Percentiles rank a stretch among this genome's conserved stretches.
phyloP scores from a whole-genome alignment of 441 rosid genomes.

The Erysimum cheiri region DNA sequence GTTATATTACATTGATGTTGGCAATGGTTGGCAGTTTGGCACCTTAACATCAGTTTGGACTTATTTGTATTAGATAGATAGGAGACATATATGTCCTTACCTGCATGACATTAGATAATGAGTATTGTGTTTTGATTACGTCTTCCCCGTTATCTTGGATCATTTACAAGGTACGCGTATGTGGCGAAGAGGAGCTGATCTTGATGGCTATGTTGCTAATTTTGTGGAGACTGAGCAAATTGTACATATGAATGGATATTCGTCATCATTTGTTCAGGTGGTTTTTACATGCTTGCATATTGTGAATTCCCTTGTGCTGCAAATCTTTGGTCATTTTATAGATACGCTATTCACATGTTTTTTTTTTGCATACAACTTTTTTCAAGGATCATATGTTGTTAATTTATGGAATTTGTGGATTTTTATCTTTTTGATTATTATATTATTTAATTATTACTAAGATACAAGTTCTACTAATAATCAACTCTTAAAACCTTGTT shows the following conservation, averaged over 20 bases:
- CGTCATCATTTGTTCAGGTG: slow-evolving; percentile 94
- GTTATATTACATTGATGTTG: too few relatives aligned
- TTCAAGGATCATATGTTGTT: not conserved
- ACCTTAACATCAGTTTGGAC: slow-evolving; percentile 14
- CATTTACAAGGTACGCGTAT: slow-evolving; percentile 82
- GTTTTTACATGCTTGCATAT: slow-evolving; percentile 17
- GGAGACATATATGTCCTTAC: slow-evolving; percentile 15
- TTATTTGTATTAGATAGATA: slow-evolving; percentile 14
- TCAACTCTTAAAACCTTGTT: too few relatives aligned
- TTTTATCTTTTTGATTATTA: too few relatives aligned
- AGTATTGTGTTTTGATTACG: slow-evolving; percentile 26
- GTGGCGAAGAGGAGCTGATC: slow-evolving; percentile 99
- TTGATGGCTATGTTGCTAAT: slow-evolving; percentile 97
- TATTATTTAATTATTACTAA: too few relatives aligned
- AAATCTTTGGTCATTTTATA: slow-evolving; percentile 3
- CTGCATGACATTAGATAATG: slow-evolving; percentile 30
- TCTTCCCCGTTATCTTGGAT: slow-evolving; percentile 30
- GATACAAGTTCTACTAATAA: too few relatives aligned
- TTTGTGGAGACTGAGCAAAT: slow-evolving; percentile 98
- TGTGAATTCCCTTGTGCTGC: slow-evolving; percentile 16
- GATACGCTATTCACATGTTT: not conserved
- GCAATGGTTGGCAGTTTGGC: slow-evolving; percentile 2
- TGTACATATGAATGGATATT: slow-evolving; percentile 85
- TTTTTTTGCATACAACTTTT: not conserved
- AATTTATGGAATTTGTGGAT: too few relatives aligned